phyloP scores from a whole-genome alignment of 169 alveolate species.

The Cryptosporidium ubiquitum region DNA sequence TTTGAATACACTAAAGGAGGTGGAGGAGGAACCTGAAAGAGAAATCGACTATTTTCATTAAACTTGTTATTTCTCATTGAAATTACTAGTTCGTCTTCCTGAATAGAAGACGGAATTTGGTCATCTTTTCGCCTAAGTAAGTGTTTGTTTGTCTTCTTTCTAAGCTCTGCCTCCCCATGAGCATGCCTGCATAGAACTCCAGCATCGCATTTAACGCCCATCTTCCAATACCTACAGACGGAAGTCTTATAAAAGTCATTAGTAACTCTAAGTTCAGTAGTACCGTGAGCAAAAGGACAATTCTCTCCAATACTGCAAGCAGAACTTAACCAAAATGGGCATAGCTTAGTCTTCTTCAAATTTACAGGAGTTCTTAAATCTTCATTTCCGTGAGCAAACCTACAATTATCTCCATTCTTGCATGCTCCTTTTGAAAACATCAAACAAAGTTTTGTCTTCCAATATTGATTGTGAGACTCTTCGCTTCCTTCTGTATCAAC shows the following conservation, averaged over 20 bases:
- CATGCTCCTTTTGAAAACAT: conserved; percentile 69
- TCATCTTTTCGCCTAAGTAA: conserved; percentile 18
- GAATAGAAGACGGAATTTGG: not conserved
- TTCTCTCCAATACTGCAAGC: conserved; percentile 73
- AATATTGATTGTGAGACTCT: conserved; percentile 47
- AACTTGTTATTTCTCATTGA: not conserved
- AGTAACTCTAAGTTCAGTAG: conserved; percentile 80
- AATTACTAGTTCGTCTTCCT: not conserved
- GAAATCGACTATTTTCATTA: not conserved
- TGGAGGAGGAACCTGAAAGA: conserved; percentile 24
- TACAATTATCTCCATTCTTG: conserved; percentile 67
- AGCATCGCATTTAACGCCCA: conserved; percentile 78
- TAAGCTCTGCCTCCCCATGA: conserved; percentile 78
- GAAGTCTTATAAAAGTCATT: conserved; percentile 80
- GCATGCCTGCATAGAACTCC: conserved; percentile 82
- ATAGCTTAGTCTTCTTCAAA: conserved; percentile 73
- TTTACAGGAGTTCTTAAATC: conserved; percentile 75
- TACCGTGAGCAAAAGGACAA: conserved; percentile 83
- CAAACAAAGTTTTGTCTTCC: conserved; percentile 74
- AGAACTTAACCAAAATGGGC: conserved; percentile 73
- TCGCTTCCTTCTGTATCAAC: conserved; percentile 18
- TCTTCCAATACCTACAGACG: conserved; percentile 81
- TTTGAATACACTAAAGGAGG: not conserved
- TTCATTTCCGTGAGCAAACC: conserved; percentile 75
- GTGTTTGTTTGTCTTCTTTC: conserved; percentile 27